Conservation (phyloP, 192 early-diverging fungal genomes). For the Backusella tarrabulga region DNA sequence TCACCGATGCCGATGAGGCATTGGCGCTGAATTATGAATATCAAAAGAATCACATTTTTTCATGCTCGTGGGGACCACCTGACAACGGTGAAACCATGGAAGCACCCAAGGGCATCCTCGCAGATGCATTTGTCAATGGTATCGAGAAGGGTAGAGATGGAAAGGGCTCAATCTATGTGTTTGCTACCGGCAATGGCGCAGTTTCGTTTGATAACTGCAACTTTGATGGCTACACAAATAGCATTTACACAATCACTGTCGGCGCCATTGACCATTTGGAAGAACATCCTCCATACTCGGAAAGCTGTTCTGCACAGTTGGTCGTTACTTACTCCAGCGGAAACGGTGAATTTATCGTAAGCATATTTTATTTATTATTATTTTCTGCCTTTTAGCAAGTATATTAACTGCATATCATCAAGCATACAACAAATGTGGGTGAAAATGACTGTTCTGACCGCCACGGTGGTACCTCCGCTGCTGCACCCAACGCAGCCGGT, state of each 20-base stretch:
- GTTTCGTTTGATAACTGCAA: constrained; percentile 85
- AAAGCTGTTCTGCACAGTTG: constrained; percentile 86
- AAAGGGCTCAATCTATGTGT: constrained; percentile 86
- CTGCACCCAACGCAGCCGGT: constrained; percentile 86
- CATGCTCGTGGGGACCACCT: constrained; percentile 84
- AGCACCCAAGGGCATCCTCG: constrained; percentile 67
- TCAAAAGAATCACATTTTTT: constrained; percentile 82
- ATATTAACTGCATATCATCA: background rate
- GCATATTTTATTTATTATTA: constrained; percentile 6
- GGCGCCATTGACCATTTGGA: constrained; percentile 79
- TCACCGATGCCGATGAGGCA: constrained; percentile 83
- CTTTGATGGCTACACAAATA: constrained; percentile 95
- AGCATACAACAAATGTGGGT: constrained; percentile 78
- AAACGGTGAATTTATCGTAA: constrained; percentile 71
- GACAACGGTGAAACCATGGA: constrained; percentile 81
- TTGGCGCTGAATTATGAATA: constrained; percentile 75
- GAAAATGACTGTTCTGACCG: constrained; percentile 61
- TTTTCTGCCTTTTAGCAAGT: background rate
- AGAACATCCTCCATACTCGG: constrained; percentile 82
- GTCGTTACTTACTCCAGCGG: constrained; percentile 89
- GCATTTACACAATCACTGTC: constrained; percentile 93
- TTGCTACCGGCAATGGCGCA: constrained; percentile 93
- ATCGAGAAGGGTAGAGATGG: constrained; percentile 68
- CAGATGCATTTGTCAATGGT: constrained; percentile 75
- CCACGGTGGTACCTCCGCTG: constrained; percentile 91